phyloP scores from a whole-genome alignment of 805 yeast genomes.

The Ogataea chonburiensis region DNA sequence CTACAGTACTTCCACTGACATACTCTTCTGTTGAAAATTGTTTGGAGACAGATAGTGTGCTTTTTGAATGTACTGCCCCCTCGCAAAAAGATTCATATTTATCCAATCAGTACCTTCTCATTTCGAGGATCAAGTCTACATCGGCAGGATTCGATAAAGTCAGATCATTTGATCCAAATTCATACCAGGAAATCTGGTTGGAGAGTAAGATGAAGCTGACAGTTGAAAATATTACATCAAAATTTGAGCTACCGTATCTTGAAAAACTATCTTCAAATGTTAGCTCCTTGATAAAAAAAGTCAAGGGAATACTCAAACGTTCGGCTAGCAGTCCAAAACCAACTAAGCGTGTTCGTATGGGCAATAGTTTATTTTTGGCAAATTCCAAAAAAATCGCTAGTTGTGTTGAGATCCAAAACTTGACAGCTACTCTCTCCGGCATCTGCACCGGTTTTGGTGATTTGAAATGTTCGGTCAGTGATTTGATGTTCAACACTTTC shows the following conservation, averaged over 20 bases:
- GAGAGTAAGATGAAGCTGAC: slow-evolving; percentile 13
- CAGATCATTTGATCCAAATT: slow-evolving; percentile 27
- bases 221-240: slow-evolving; percentile 31
- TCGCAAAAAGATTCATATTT: slow-evolving; percentile 3
- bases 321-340: slow-evolving; percentile 1
- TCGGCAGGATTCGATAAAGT: slow-evolving; percentile 10
- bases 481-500: slow-evolving; percentile 19
- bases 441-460: slow-evolving; percentile 37
- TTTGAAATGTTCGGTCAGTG: slow-evolving; percentile 20
- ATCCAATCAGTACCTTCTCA: slow-evolving; percentile 21
- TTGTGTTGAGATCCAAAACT: slow-evolving; percentile 15
- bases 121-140: slow-evolving; percentile 25
- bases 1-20: slow-evolving; percentile 44
- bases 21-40: slow-evolving; percentile 37
- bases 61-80: slow-evolving; percentile 21
- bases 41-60: slow-evolving; percentile 36
- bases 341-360: slow-evolving; percentile 24
- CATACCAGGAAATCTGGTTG: slow-evolving; percentile 30
- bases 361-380: slow-evolving; percentile 27
- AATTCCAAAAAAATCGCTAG: slow-evolving; percentile 15
- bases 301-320: neutral
- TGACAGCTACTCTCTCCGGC: slow-evolving; percentile 17
- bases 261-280: slow-evolving; percentile 19
- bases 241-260: slow-evolving; percentile 31
- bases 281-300: neutral